Conservation (phyloP, 1,284 basidiomycete genomes). For the Ustilago crameri region DNA sequence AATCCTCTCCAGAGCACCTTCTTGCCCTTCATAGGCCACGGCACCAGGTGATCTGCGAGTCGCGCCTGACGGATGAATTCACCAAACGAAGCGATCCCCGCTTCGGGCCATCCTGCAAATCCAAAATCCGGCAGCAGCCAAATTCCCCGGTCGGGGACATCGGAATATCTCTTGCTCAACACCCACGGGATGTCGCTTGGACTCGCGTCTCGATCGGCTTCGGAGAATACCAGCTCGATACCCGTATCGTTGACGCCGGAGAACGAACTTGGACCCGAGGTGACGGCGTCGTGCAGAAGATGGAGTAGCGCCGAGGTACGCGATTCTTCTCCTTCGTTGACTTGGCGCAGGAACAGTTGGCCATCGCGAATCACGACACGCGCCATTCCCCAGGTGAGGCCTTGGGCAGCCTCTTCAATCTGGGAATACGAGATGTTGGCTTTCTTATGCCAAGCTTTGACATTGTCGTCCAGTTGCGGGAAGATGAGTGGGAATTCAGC, state of each 20-base stretch:
- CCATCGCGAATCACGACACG: conserved; percentile 47
- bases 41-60: conserved; percentile 28
- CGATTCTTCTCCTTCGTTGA: conserved; percentile 44
- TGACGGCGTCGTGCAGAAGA: conserved; percentile 36
- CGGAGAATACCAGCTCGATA: conserved; percentile 42
- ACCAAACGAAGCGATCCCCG: conserved; percentile 45
- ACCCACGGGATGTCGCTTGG: conserved; percentile 37
- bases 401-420: conserved; percentile 35
- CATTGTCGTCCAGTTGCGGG: conserved; percentile 45
- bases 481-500: conserved; percentile 53
- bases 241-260: conserved; percentile 2
- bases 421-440: conserved; percentile 39
- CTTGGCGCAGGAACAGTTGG: conserved; percentile 45
- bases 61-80: conserved; percentile 40
- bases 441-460: conserved; percentile 35
- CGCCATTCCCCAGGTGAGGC: conserved; percentile 36
- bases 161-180: conserved; percentile 30
- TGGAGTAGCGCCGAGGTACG: conserved; percentile 47
- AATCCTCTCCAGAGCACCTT: conserved; percentile 46
- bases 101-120: conserved; percentile 57
- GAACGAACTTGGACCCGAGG: conserved; percentile 20
- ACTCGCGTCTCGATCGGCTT: conserved; percentile 49
- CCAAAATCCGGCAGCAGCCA: conserved; percentile 57
- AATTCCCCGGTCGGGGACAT: conserved; percentile 19
- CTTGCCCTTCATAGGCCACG: conserved; percentile 44